phyloP scores from a whole-genome alignment of 805 yeast genomes.

The Spathaspora gorwiae region DNA sequence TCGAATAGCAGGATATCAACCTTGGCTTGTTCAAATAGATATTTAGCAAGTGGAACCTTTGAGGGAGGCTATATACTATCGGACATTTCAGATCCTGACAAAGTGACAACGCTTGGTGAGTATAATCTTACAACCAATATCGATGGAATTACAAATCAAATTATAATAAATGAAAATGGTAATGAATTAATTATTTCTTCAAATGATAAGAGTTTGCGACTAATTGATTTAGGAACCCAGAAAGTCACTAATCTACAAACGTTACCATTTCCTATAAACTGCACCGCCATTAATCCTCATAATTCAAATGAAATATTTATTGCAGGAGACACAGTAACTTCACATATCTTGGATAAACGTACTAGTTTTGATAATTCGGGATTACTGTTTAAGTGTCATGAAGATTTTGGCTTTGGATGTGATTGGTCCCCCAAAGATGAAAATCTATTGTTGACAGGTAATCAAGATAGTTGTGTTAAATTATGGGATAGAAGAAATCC shows the following conservation, averaged over 20 bases:
- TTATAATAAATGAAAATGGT: constrained; percentile 28
- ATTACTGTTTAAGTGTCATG: constrained; percentile 35
- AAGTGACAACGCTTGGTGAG: constrained; percentile 23
- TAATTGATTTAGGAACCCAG: constrained; percentile 30
- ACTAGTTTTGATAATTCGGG: background rate
- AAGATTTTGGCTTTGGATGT: constrained; percentile 55
- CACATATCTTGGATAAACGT: constrained; percentile 44
- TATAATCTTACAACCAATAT: constrained; percentile 35
- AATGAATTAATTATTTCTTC: constrained; percentile 42
- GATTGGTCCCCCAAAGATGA: constrained; percentile 50
- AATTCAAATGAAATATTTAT: constrained; percentile 37
- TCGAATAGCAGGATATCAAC: constrained; percentile 45
- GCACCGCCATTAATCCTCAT: constrained; percentile 39
- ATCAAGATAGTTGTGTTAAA: constrained; percentile 55
- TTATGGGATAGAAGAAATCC: constrained; percentile 47
- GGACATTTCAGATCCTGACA: constrained; percentile 23
- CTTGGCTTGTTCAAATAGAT: constrained; percentile 37
- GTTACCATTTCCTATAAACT: constrained; percentile 47
- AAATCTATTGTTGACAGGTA: constrained; percentile 48
- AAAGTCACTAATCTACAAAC: constrained; percentile 13
- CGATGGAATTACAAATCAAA: constrained; percentile 53
- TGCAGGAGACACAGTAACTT: constrained; percentile 47
- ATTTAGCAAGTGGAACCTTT: constrained; percentile 50
- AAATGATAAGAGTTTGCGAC: constrained; percentile 44
- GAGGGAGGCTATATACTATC: constrained; percentile 46